Percentiles rank a stretch among this genome's conserved stretches.
Conservation (phyloP, 495 filamentous ascomycete genomes). For the Neurospora sp. region DNA sequence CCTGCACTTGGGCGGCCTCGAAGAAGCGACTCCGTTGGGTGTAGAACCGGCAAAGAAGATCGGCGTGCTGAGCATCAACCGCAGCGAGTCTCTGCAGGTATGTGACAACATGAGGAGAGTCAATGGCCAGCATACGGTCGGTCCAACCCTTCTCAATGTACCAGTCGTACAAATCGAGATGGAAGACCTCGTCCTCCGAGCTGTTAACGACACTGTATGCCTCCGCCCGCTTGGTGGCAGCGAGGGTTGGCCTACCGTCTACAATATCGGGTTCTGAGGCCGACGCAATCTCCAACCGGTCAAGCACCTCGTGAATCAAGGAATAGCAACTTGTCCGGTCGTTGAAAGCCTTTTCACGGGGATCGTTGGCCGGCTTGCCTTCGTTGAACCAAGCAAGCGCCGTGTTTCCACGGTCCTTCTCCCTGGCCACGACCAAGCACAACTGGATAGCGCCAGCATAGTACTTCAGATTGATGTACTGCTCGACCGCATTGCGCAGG, state of each 20-base stretch:
- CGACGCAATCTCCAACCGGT: conserved; percentile 61
- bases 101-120: conserved; percentile 74
- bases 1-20: conserved; percentile 77
- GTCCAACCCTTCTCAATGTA: conserved; percentile 74
- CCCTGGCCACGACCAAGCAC: conserved; percentile 66
- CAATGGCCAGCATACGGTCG: conserved; percentile 71
- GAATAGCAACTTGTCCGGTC: conserved; percentile 72
- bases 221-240: conserved; percentile 70
- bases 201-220: conserved; percentile 78
- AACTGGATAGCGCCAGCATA: conserved; percentile 94
- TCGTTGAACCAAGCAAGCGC: conserved; percentile 60
- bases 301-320: conserved; percentile 66
- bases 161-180: conserved; percentile 95
- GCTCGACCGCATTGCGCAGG: conserved; percentile 62
- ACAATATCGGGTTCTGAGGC: conserved; percentile 55
- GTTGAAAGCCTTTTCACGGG: conserved; percentile 53
- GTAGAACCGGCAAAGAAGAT: conserved; percentile 89
- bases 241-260: conserved; percentile 66
- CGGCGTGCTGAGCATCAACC: conserved; percentile 62
- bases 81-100: conserved; percentile 69
- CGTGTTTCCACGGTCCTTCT: conserved; percentile 73
- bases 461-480: conserved; percentile 72
- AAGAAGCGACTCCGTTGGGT: conserved; percentile 68
- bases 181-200: conserved; percentile 83
- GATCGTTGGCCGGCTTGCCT: conserved; percentile 50